phyloP scores from a whole-genome alignment of 805 yeast species.

The Candida coleopterorum region DNA sequence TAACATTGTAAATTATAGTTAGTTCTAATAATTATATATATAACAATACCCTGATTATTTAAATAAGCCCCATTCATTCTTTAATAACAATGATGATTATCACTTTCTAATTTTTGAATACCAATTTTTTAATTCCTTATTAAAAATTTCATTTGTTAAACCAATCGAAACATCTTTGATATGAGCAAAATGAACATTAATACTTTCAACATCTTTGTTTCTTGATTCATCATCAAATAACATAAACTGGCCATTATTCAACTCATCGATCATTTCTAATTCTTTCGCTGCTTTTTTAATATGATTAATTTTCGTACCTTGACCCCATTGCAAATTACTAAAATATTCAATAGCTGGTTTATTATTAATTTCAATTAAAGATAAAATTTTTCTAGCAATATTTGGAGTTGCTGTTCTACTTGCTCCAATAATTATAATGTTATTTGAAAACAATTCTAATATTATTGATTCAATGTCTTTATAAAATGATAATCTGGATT shows the following conservation, averaged over 20 bases:
- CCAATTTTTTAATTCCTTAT: constrained; percentile 37
- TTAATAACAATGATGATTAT: too few species aligned
- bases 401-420: constrained; percentile 76
- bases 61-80: too few species aligned
- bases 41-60: too few species aligned
- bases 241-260: constrained; percentile 36
- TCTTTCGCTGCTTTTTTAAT: constrained; percentile 45
- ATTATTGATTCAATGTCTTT: constrained; percentile 66
- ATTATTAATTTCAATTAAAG: constrained; percentile 48
- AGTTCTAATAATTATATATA: too few species aligned
- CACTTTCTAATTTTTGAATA: constrained; percentile 1
- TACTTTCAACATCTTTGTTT: constrained; percentile 66
- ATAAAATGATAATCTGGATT: constrained; percentile 54
- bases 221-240: constrained; percentile 78
- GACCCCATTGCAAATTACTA: constrained; percentile 66
- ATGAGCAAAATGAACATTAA: constrained; percentile 68
- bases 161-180: constrained; percentile 55
- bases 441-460: constrained; percentile 42
- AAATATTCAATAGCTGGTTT: constrained; percentile 50
- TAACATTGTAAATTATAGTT: too few species aligned
- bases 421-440: constrained; percentile 60
- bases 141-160: constrained; percentile 51
- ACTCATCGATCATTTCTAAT: constrained; percentile 44
- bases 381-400: constrained; percentile 64
- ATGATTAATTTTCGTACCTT: constrained; percentile 55